A percentile compares a stretch with the other conserved stretches of the same genome.
Conservation (phyloP, 1,139 yeast genomes). For the Kodamaea arcana region DNA sequence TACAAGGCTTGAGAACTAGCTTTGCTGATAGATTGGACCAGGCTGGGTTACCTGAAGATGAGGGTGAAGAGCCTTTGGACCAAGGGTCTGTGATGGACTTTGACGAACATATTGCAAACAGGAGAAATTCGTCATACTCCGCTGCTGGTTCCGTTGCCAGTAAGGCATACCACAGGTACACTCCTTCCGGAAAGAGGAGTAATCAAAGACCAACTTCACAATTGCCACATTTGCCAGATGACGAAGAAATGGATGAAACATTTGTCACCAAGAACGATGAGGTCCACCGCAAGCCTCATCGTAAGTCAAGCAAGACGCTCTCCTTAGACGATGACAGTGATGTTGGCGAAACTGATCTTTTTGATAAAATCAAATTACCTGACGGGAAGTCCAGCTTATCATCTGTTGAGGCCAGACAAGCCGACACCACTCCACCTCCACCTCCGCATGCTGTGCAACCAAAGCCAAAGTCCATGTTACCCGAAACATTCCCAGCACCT, state of each 20-base stretch:
- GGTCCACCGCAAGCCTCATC: conserved; percentile 15
- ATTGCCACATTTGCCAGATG: conserved; percentile 31
- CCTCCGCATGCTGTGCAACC: conserved; percentile 6
- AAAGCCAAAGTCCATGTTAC: conserved; percentile 26
- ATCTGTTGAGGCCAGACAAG: conserved; percentile 8
- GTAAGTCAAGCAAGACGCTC: conserved; percentile 5
- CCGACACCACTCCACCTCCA: conserved; percentile 2
- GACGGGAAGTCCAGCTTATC: conserved; percentile 19
- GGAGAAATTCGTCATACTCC: conserved; percentile 36
- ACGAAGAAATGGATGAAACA: conserved; percentile 24
- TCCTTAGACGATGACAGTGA: conserved; percentile 15
- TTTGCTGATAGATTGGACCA: conserved; percentile 43
- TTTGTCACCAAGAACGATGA: conserved; percentile 34
- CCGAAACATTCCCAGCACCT: conserved; percentile 40
- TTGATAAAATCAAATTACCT: conserved; percentile 45
- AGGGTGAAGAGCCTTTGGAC: conserved; percentile 32
- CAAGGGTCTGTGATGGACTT: conserved; percentile 41
- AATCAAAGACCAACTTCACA: conserved; percentile 29
- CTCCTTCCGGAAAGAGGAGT: conserved; percentile 18
- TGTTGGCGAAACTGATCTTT: conserved; percentile 27
- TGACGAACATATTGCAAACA: conserved; percentile 35
- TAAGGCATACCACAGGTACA: conserved; percentile 19
- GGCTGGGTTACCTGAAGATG: conserved; percentile 30
- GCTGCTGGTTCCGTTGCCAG: conserved; percentile 11
- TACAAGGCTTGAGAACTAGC: conserved; percentile 36